Conservation (phyloP, 495 filamentous ascomycete genomes). For the Hypomontagnella submonticulosa region DNA sequence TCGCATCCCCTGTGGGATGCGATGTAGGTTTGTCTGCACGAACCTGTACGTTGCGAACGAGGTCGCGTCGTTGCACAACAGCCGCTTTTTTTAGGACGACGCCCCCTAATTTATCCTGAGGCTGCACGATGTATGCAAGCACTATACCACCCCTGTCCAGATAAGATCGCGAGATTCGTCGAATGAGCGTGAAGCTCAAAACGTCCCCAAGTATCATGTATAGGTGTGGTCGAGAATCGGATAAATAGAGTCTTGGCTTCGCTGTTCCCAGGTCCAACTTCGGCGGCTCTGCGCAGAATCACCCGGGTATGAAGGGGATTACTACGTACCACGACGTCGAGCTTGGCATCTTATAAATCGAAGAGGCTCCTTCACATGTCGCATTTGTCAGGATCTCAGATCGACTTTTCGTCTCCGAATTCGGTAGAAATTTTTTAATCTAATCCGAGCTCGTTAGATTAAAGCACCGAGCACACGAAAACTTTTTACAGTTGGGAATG, state of each 20-base stretch:
- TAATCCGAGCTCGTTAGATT: slow-evolving; percentile 16
- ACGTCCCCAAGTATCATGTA: slow-evolving; percentile 13
- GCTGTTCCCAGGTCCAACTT: slow-evolving; percentile 36
- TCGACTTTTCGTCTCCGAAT: slow-evolving; percentile 22
- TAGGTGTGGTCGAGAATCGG: slow-evolving; percentile 30
- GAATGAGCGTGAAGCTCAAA: slow-evolving; percentile 12
- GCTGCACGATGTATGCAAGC: slow-evolving; percentile 36
- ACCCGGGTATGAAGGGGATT: slow-evolving; percentile 23
- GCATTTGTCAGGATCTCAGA: slow-evolving; percentile 40
- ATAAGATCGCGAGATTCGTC: slow-evolving; percentile 25
- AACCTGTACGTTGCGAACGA: slow-evolving; percentile 4
- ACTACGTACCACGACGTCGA: slow-evolving; percentile 32
- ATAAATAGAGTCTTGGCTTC: slow-evolving; percentile 39
- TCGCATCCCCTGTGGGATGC: slow-evolving; percentile 23
- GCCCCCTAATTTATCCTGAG: slow-evolving; percentile 42
- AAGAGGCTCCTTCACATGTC: slow-evolving; percentile 41
- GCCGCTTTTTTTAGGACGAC: slow-evolving; percentile 25
- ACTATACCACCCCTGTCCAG: slow-evolving; percentile 31
- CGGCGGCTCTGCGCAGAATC: slow-evolving; percentile 38
- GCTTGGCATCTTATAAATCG: slow-evolving; percentile 43
- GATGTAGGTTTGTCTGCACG: slow-evolving; percentile 6
- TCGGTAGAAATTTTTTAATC: slow-evolving; percentile 21
- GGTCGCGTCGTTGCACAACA: slow-evolving; percentile 14
- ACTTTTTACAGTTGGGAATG: background rate
- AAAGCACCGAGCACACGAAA: slow-evolving; percentile 14